Percentiles rank a stretch among this genome's conserved stretches.
These are phyloP conservation scores for Penicillium sp. DNA, from an alignment of 2,329 filamentous ascomycete genomes.

Conservation along the genomic window DNA sequence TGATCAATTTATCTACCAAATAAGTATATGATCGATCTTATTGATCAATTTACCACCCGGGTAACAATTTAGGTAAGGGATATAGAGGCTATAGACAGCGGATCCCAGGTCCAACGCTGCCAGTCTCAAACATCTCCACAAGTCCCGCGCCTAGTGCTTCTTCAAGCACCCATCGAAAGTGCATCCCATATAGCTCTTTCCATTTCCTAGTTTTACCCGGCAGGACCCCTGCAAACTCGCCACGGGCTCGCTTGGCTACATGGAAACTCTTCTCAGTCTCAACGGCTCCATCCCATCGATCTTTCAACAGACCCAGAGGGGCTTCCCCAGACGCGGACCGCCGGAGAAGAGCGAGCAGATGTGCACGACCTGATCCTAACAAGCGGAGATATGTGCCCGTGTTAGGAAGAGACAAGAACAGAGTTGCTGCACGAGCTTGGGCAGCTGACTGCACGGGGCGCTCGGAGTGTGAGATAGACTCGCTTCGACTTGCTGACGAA, in stretches of 20 bases:
- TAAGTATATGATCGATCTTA: not conserved
- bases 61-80: not conserved
- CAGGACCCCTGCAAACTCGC: conserved; percentile 56
- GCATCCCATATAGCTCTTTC: conserved; percentile 59
- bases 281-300: conserved; percentile 65
- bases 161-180: conserved; percentile 61
- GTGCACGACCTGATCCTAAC: conserved; percentile 54
- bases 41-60: not conserved
- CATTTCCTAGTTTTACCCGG: conserved; percentile 64
- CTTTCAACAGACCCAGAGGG: conserved; percentile 54
- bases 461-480: conserved; percentile 14
- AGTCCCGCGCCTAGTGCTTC: conserved; percentile 62
- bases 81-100: conserved; percentile 34
- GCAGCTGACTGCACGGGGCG: conserved; percentile 22
- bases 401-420: conserved; percentile 59
- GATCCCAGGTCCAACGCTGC: conserved; percentile 60
- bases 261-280: conserved; percentile 46
- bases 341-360: conserved; percentile 54
- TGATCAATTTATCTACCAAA: not conserved
- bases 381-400: conserved; percentile 62
- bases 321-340: conserved; percentile 56
- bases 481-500: conserved; percentile 30
- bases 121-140: conserved; percentile 63
- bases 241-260: conserved; percentile 54
- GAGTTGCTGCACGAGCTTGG: conserved; percentile 32